phyloP scores from a whole-genome alignment of 495 filamentous ascomycete genomes.

The Cryomyces antarcticus region DNA sequence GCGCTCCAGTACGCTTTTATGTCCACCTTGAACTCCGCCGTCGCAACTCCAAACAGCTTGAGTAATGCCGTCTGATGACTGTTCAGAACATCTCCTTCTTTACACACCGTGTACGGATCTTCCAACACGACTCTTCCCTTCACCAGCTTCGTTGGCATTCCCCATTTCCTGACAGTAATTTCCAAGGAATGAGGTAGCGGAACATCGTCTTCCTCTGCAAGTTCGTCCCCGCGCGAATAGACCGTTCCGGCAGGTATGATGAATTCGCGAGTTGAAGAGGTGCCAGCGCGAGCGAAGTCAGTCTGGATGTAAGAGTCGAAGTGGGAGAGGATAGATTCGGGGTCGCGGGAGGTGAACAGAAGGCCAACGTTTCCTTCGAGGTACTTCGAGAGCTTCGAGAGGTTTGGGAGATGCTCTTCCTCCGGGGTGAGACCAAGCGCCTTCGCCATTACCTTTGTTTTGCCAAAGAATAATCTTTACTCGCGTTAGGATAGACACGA shows the following conservation, averaged over 20 bases:
- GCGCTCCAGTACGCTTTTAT: conserved; percentile 55
- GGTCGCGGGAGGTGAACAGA: conserved; percentile 62
- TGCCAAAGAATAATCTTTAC: conserved; percentile 67
- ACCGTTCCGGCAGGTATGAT: conserved; percentile 59
- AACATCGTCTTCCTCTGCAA: conserved; percentile 61
- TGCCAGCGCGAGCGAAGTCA: conserved; percentile 83
- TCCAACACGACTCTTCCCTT: conserved; percentile 78
- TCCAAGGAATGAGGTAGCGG: conserved; percentile 73
- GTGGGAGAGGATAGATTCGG: conserved; percentile 40
- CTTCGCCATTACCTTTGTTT: conserved; percentile 94
- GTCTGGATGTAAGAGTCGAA: conserved; percentile 44
- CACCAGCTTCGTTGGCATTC: conserved; percentile 67
- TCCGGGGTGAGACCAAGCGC: conserved; percentile 60
- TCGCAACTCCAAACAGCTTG: conserved; percentile 80
- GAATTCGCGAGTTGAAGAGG: conserved; percentile 49
- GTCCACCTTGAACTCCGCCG: conserved; percentile 69
- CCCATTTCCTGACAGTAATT: conserved; percentile 66
- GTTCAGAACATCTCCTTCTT: conserved; percentile 62
- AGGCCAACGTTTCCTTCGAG: conserved; percentile 71
- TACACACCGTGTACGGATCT: conserved; percentile 53
- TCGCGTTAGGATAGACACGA: conserved; percentile 20
- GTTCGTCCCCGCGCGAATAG: conserved; percentile 54
- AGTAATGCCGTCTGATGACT: conserved; percentile 75
- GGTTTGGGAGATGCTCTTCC: conserved; percentile 53
- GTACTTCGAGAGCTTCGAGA: conserved; percentile 46